phyloP scores from a whole-genome alignment of 2,329 filamentous ascomycete genomes.

The Fusarium odoratissimum region DNA sequence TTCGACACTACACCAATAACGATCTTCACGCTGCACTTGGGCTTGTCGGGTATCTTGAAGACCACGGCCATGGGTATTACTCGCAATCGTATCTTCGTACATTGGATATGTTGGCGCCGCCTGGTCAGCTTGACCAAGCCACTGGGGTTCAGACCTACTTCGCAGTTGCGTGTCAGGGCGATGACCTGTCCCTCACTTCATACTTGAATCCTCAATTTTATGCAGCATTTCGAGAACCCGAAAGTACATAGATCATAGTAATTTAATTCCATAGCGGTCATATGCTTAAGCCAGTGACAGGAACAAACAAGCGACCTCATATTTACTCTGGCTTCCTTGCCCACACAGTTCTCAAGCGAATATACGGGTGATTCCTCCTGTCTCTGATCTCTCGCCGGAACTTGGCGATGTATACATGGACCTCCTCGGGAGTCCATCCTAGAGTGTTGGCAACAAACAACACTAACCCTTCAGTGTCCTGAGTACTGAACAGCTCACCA shows the following conservation, averaged over 20 bases:
- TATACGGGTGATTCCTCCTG: slow-evolving; percentile 24
- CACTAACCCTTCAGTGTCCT: slow-evolving; percentile 34
- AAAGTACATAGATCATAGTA: neutral
- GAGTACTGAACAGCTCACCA: slow-evolving; percentile 31
- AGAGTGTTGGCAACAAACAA: slow-evolving; percentile 32
- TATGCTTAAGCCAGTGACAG: neutral
- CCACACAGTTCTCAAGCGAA: slow-evolving; percentile 13
- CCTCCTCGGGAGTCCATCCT: slow-evolving; percentile 24
- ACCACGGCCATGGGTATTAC: neutral
- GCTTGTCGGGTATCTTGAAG: neutral
- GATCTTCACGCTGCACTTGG: neutral
- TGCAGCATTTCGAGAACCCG: too few relatives aligned
- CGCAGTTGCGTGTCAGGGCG: neutral
- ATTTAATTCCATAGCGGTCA: neutral
- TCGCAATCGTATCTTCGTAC: neutral
- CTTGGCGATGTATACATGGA: slow-evolving; percentile 26
- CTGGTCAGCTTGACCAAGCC: neutral
- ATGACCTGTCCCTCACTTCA: neutral
- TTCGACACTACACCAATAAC: neutral
- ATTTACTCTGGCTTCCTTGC: slow-evolving; percentile 11
- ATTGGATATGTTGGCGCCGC: neutral
- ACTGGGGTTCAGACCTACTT: neutral
- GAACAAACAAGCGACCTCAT: rapidly evolving
- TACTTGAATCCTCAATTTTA: slow-evolving; percentile 1
- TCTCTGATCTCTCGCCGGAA: slow-evolving; percentile 27